These are phyloP conservation scores for Yamadazyma dendronema DNA, from an alignment of 1,139 yeast genomes.

Conservation along the genomic window DNA sequence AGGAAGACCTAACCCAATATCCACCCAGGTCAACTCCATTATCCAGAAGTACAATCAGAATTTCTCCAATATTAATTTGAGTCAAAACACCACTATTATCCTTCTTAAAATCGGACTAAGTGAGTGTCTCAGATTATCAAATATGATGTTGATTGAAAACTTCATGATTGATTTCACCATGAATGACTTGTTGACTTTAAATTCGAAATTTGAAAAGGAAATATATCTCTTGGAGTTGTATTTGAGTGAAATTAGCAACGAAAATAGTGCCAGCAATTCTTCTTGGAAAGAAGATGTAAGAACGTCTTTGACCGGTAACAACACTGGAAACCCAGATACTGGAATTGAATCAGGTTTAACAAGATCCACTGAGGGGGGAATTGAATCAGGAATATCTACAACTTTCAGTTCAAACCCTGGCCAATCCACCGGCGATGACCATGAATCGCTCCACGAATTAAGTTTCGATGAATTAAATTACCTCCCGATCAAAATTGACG, in stretches of 20 bases:
- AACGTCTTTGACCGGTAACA: background rate
- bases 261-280: background rate
- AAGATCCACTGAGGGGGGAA: background rate
- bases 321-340: background rate
- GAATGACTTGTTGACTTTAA: constrained; percentile 38
- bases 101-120: constrained; percentile 45
- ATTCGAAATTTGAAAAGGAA: constrained; percentile 41
- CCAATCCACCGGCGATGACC: constrained; percentile 3
- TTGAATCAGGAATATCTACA: background rate
- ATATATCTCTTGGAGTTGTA: constrained; percentile 28
- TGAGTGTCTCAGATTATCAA: constrained; percentile 49
- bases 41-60: constrained; percentile 25
- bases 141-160: constrained; percentile 52
- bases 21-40: constrained; percentile 45
- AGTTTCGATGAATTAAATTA: constrained; percentile 18
- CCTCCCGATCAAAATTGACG: constrained; percentile 32
- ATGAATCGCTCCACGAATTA: constrained; percentile 12
- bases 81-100: constrained; percentile 27
- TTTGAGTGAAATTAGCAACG: constrained; percentile 14
- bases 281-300: no score
- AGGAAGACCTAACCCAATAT: constrained; percentile 57
- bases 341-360: background rate
- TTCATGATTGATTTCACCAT: constrained; percentile 46
- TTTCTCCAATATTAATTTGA: constrained; percentile 20
- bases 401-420: background rate